Conservation (phyloP, 805 yeast species). For the Sungouiozyma intestinalis region DNA sequence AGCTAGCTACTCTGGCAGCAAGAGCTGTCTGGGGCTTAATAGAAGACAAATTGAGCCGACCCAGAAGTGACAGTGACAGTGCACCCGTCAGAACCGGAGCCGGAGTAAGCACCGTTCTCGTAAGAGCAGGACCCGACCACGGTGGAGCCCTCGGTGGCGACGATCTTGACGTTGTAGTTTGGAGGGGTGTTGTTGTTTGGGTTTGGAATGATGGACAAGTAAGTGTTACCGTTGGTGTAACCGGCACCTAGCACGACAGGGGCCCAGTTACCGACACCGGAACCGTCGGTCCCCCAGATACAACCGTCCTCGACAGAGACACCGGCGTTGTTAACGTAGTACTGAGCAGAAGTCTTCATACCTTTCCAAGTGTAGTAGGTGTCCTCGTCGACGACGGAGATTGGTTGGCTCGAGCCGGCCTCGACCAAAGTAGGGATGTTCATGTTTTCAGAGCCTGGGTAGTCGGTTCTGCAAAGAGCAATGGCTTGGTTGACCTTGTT, state of each 20-base stretch:
- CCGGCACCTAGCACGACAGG: constrained; percentile 76
- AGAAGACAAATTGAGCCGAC: constrained; percentile 50
- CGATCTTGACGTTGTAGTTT: constrained; percentile 68
- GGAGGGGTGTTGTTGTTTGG: constrained; percentile 50
- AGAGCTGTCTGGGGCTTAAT: constrained; percentile 15
- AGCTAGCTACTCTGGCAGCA: too few relatives aligned
- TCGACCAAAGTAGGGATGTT: constrained; percentile 56
- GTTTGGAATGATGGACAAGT: constrained; percentile 66
- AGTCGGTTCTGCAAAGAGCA: constrained; percentile 68
- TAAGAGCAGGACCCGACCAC: constrained; percentile 67
- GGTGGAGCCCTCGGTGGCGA: constrained; percentile 45
- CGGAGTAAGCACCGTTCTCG: constrained; percentile 64
- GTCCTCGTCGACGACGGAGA: constrained; percentile 51
- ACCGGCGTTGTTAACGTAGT: constrained; percentile 70
- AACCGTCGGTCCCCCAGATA: constrained; percentile 53
- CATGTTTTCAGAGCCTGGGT: constrained; percentile 79
- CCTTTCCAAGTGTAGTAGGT: constrained; percentile 56
- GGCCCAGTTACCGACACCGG: constrained; percentile 70
- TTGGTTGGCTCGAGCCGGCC: constrained; percentile 36
- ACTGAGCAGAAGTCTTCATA: constrained; percentile 56
- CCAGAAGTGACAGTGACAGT: constrained; percentile 59
- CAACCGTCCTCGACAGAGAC: constrained; percentile 59
- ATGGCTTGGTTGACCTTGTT: constrained; percentile 42
- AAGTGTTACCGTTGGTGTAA: constrained; percentile 45
- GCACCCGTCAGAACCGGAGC: constrained; percentile 66